Evolutionary conservation across 1,284 basidiomycete genomes (phyloP).

Genomic region (Cerrena zonata): DNA sequence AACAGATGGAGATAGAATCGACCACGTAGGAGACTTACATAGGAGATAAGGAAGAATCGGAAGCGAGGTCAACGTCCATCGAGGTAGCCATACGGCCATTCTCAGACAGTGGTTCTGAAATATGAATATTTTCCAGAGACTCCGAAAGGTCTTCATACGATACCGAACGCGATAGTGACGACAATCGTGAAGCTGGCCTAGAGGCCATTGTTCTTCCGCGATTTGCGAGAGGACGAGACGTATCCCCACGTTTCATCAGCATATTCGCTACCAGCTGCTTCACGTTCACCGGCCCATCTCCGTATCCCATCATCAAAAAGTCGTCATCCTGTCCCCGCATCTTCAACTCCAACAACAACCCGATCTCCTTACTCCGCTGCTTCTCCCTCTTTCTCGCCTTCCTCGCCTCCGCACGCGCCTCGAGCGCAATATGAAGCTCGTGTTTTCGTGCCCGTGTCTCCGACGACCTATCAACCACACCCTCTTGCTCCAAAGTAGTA

Average conservation of each 20-base stretch:
- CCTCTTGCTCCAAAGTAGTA: background rate
- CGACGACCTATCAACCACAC: background rate
- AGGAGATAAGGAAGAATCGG: background rate
- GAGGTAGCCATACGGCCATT: background rate
- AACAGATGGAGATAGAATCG: background rate
- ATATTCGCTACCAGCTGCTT: conserved; percentile 52
- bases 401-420: conserved; percentile 39
- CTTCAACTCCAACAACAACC: conserved; percentile 46
- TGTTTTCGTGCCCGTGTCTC: conserved; percentile 22
- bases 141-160: conserved; percentile 1
- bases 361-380: conserved; percentile 47
- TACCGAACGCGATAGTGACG: conserved; percentile 9
- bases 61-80: background rate
- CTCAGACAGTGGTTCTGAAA: background rate
- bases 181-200: conserved; percentile 12
- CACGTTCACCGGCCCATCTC: conserved; percentile 17
- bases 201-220: conserved; percentile 20
- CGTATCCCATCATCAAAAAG: background rate
- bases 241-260: conserved; percentile 44
- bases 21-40: too few relatives aligned
- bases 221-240: conserved; percentile 33
- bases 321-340: conserved; percentile 17
- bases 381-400: conserved; percentile 43
- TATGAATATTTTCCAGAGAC: background rate
- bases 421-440: conserved; percentile 34